Base-by-base conservation (phyloP, 2,329 filamentous ascomycete species). In the Parascedosporium putredinis region DNA sequence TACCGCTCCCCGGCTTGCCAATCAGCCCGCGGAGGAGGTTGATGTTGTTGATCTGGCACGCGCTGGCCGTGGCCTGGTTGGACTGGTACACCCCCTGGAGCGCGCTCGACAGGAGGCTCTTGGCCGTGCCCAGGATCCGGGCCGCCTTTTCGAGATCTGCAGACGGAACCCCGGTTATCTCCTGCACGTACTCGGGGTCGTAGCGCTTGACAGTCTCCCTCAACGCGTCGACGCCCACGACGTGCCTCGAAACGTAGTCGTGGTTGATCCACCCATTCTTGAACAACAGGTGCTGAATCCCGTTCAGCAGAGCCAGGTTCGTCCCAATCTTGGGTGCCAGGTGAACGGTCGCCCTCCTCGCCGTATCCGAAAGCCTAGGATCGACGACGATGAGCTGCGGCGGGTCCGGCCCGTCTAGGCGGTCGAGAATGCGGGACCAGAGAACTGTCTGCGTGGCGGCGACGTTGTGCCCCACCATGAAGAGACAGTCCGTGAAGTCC, bases 41-140 rank as follows among this genome's bases (percentile, higher is more conserved):
- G 57, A 68, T 66, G 52, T 67, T 68, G 55, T 68, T 67, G 53
- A 68, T 64, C 52, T 65, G 63, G 52, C 64, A 67, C 1, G 65
- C 64, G 47, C 57, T 60, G 2, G 65, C 64, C 3, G 65, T 67
- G n/a, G 63, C 63, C 51, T 67, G 65, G 55, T 67, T 64, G 1
- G 64, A 66, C 52, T 67, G 65, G 49, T 68, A 68, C 4, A 68
- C 65, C 3, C 65, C 65, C 52, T 67, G 65, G 1, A 68, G 53
- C 1, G 62, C 63, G 3, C 65, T 67, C 2, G 65, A 68, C 7
- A 67, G 53, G 2, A 68, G 56, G 20, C 54, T 61, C 9, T 51
- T 53, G 0, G 60, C 54, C 5, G 57, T 64, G 6, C 64, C 63
- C 3, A 67, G 56, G 36, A 67, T 62, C 20, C 55, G 46, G 1